Percentiles rank a stretch among this genome's conserved stretches.
Evolutionary conservation across 108 stramenopile genomes (phyloP).

Genomic region (Mediolabrus comicus): DNA sequence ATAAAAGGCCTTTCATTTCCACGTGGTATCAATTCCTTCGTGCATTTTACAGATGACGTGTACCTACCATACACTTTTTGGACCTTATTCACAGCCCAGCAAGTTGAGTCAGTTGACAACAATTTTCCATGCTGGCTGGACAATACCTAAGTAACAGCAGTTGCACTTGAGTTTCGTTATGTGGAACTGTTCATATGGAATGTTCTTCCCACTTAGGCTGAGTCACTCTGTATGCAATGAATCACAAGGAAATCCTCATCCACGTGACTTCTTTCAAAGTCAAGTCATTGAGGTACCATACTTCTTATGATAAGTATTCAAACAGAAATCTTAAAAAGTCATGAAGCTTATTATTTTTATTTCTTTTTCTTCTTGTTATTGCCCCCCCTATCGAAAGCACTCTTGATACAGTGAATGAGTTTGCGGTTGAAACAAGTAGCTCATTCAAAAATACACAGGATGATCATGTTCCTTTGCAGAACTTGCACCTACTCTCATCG

Average conservation of each 20-base stretch:
- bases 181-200: neutral
- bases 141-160: neutral
- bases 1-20: too few relatives aligned
- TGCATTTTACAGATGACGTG: too few relatives aligned
- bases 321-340: too few relatives aligned
- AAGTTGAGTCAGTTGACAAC: neutral
- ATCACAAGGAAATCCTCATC: too few relatives aligned
- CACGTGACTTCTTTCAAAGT: too few relatives aligned
- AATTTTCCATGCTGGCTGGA: neutral
- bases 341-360: slow-evolving; percentile 1
- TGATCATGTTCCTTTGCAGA: neutral
- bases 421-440: neutral
- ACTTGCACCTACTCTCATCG: neutral
- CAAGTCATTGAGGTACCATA: too few relatives aligned
- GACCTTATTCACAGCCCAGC: too few relatives aligned
- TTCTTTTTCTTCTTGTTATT: neutral
- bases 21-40: too few relatives aligned
- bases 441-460: slow-evolving; percentile 4
- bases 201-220: too few relatives aligned
- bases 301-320: too few relatives aligned
- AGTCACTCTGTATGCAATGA: too few relatives aligned
- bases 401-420: slow-evolving; percentile 2
- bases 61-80: too few relatives aligned
- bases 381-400: slow-evolving; percentile 4
- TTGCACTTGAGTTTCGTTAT: neutral